phyloP scores from a whole-genome alignment of 768 basidiomycete species.

The Suillus luteus region DNA sequence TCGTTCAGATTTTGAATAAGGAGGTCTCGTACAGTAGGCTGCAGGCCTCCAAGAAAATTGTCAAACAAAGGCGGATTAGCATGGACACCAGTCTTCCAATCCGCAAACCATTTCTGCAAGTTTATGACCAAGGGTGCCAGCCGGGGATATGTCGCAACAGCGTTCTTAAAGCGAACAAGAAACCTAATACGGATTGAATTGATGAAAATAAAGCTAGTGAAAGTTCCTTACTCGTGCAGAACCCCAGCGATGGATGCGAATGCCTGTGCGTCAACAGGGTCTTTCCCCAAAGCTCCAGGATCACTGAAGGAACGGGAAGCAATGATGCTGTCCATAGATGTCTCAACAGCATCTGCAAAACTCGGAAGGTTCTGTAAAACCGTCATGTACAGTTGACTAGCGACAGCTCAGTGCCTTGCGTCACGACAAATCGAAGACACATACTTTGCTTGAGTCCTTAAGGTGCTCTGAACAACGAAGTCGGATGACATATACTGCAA shows the following conservation, averaged over 20 bases:
- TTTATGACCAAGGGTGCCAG: conserved; percentile 43
- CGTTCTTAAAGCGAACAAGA: conserved; percentile 60
- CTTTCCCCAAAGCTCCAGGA: conserved; percentile 19
- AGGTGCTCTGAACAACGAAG: conserved; percentile 57
- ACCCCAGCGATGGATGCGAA: conserved; percentile 49
- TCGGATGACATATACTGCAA: conserved; percentile 60
- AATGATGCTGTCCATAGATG: conserved; percentile 39
- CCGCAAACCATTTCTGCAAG: conserved; percentile 46
- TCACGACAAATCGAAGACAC: conserved; percentile 13
- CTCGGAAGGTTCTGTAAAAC: conserved; percentile 47
- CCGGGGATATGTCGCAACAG: conserved; percentile 46
- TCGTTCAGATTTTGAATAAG: conserved; percentile 34
- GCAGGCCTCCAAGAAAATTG: conserved; percentile 40
- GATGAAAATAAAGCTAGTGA: conserved; percentile 1
- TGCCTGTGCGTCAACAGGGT: conserved; percentile 41
- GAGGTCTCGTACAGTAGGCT: conserved; percentile 37
- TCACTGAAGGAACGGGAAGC: conserved; percentile 36
- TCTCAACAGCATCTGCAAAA: conserved; percentile 43
- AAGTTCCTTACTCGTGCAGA: conserved; percentile 49
- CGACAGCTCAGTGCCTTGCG: conserved; percentile 5
- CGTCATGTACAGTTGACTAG: conserved; percentile 46
- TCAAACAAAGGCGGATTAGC: conserved; percentile 44
- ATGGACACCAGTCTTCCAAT: conserved; percentile 48
- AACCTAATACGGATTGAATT: conserved; percentile 38
- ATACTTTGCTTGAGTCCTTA: conserved; percentile 54